phyloP scores from a whole-genome alignment of 2,329 filamentous ascomycete species.

The Septoria linicola region DNA sequence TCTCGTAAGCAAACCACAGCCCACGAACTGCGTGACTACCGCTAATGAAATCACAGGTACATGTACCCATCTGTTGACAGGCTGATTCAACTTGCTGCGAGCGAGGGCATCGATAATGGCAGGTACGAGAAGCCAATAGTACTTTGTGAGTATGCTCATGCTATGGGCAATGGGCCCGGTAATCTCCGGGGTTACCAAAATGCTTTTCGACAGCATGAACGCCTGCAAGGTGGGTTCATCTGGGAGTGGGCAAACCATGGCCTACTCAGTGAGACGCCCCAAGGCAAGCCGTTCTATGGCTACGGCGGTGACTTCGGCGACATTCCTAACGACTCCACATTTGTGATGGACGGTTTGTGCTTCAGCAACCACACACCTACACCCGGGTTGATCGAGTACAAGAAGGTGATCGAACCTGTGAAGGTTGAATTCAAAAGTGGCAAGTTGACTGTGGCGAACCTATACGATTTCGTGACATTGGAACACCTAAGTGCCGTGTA shows the following conservation, averaged over 20 bases:
- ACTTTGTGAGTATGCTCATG: slow-evolving; percentile 55
- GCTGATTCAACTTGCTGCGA: slow-evolving; percentile 47
- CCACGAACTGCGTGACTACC: too few relatives aligned
- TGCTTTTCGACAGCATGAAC: slow-evolving; percentile 58
- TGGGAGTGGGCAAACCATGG: slow-evolving; percentile 48
- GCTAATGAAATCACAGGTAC: slow-evolving; percentile 40
- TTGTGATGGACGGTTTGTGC: slow-evolving; percentile 45
- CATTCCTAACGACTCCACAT: slow-evolving; percentile 39
- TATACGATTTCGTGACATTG: slow-evolving; percentile 36
- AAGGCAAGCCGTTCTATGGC: slow-evolving; percentile 39
- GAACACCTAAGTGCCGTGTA: slow-evolving; percentile 18
- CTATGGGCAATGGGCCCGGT: slow-evolving; percentile 72
- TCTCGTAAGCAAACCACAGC: slow-evolving; percentile 36
- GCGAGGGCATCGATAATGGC: slow-evolving; percentile 35
- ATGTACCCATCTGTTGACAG: slow-evolving; percentile 62
- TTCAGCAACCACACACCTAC: slow-evolving; percentile 43
- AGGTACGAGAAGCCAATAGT: slow-evolving; percentile 53
- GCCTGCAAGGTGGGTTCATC: slow-evolving; percentile 60
- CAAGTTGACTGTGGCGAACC: slow-evolving; percentile 35
- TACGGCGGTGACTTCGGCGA: slow-evolving; percentile 40
- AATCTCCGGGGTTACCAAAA: slow-evolving; percentile 62
- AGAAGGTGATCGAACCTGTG: slow-evolving; percentile 45
- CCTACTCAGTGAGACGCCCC: slow-evolving; percentile 38
- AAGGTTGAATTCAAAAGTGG: slow-evolving; percentile 30
- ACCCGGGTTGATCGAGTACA: slow-evolving; percentile 42